A percentile compares a stretch with the other conserved stretches of the same genome.
These are phyloP conservation scores for Clonostachys byssicola DNA, from an alignment of 2,329 filamentous ascomycete species.

Conservation along the genomic window DNA sequence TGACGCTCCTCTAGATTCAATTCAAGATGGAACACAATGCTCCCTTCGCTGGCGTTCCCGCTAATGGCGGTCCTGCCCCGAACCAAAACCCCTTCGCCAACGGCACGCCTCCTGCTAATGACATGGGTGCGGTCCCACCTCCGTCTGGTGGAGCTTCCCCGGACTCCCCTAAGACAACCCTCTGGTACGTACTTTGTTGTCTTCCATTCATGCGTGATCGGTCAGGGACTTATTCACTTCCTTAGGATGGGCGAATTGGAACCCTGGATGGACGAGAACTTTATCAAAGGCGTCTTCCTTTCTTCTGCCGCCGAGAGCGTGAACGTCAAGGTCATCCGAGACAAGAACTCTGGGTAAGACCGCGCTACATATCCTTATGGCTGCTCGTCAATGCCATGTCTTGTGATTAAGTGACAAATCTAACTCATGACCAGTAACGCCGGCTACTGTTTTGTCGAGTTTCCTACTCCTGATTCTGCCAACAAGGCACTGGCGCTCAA, in stretches of 20 bases:
- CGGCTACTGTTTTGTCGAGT: constrained; percentile 98
- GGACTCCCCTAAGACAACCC: constrained; percentile 52
- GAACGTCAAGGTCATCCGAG: constrained; percentile 99
- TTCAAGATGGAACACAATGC: constrained; percentile 24
- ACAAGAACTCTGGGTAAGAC: constrained; percentile 91
- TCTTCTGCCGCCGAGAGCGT: constrained; percentile 91
- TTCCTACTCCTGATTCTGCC: constrained; percentile 75
- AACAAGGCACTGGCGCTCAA: constrained; percentile 89
- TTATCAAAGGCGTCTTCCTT: constrained; percentile 86
- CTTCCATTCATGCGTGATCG: background rate
- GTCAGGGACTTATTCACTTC: background rate
- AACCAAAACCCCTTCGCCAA: constrained; percentile 29
- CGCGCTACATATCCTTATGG: background rate
- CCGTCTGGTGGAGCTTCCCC: constrained; percentile 21
- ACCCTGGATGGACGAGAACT: constrained; percentile 99
- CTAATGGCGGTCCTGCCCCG: constrained; percentile 21
- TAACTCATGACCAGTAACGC: constrained; percentile 63
- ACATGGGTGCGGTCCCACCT: constrained; percentile 26
- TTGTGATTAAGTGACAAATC: constrained; percentile 4
- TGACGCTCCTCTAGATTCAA: constrained; percentile 4
- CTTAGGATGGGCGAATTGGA: constrained; percentile 97
- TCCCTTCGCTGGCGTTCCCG: constrained; percentile 18
- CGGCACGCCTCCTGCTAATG: constrained; percentile 30
- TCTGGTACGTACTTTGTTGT: constrained; percentile 40
- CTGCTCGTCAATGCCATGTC: background rate